Evolutionary conservation across 306 rosid genomes (phyloP).

Genomic region (Mimosa bimucronata): DNA sequence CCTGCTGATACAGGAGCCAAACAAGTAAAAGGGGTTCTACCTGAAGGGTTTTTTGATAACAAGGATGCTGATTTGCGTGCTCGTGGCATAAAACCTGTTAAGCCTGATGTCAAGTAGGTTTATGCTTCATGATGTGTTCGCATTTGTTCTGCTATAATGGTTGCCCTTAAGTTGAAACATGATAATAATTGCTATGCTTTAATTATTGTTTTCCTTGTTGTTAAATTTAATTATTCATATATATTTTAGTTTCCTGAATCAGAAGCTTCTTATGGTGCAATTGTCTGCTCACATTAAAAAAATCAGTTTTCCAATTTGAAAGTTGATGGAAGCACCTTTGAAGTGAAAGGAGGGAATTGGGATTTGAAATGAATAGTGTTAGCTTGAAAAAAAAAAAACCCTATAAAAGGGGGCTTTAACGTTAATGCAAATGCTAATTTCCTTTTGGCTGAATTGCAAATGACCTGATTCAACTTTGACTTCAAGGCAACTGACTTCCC

Average conservation of each 20-base stretch:
- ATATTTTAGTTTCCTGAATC: neutral
- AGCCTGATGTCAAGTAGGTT: slow-evolving; percentile 93
- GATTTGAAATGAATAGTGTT: neutral
- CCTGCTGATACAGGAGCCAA: slow-evolving; percentile 56
- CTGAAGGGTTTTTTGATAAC: slow-evolving; percentile 97
- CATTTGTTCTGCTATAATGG: slow-evolving; percentile 24
- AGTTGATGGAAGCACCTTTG: neutral
- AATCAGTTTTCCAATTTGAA: neutral
- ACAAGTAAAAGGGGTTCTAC: slow-evolving; percentile 76
- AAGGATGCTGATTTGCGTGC: slow-evolving; percentile 96
- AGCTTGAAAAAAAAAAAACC: neutral
- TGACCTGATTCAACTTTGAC: neutral
- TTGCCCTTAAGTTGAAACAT: slow-evolving; percentile 8
- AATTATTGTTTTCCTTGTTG: neutral
- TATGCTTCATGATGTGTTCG: slow-evolving; percentile 34
- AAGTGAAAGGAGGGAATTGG: slow-evolving; percentile 2
- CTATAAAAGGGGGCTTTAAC: neutral
- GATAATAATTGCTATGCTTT: neutral
- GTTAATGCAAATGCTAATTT: neutral
- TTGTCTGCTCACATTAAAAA: neutral
- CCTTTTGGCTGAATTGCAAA: slow-evolving; percentile 1
- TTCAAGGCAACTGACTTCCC: neutral
- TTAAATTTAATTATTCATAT: neutral
- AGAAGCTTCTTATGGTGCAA: neutral
- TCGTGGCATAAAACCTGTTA: slow-evolving; percentile 83